Conservation (phyloP, 2,329 filamentous ascomycete genomes). For the Magnaporthiopsis incrustans region DNA sequence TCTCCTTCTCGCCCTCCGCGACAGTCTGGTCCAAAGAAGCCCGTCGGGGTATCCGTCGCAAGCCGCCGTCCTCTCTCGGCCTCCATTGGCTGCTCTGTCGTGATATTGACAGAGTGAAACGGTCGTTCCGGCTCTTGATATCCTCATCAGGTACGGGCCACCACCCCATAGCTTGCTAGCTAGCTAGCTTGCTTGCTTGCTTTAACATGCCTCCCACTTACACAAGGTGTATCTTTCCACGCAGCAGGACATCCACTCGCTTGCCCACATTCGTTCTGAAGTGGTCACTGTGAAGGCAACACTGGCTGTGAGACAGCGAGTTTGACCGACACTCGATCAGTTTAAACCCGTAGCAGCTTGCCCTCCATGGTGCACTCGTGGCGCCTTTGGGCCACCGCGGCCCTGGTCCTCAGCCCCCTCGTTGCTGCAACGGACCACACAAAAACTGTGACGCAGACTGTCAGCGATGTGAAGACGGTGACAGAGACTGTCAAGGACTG, state of each 20-base stretch:
- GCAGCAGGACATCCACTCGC: slow-evolving; percentile 2
- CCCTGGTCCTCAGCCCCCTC: slow-evolving; percentile 15
- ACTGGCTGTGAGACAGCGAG: not conserved
- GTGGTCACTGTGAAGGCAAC: not conserved
- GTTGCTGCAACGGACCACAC: slow-evolving; percentile 12
- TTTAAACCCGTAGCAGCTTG: not conserved
- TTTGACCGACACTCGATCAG: not conserved
- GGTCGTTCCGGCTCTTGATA: not conserved
- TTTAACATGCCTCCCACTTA: not conserved
- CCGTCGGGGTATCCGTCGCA: not conserved
- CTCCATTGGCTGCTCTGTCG: not conserved
- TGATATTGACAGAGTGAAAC: not conserved
- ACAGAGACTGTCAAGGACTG: slow-evolving; percentile 3
- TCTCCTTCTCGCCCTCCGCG: not conserved
- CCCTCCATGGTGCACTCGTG: slow-evolving; percentile 16
- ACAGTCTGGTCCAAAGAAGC: not conserved
- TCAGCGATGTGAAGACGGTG: not conserved
- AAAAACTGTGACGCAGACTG: slow-evolving; percentile 1
- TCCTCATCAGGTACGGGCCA: slow-evolving; percentile 4
- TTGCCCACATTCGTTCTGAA: slow-evolving; percentile 6
- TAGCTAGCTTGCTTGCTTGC: not conserved
- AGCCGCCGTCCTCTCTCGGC: not conserved
- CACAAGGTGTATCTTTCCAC: not conserved
- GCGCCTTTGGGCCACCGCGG: slow-evolving; percentile 15
- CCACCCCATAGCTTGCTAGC: not conserved